Conservation (phyloP, 2,329 filamentous ascomycete genomes). For the Aspergillus sp. region DNA sequence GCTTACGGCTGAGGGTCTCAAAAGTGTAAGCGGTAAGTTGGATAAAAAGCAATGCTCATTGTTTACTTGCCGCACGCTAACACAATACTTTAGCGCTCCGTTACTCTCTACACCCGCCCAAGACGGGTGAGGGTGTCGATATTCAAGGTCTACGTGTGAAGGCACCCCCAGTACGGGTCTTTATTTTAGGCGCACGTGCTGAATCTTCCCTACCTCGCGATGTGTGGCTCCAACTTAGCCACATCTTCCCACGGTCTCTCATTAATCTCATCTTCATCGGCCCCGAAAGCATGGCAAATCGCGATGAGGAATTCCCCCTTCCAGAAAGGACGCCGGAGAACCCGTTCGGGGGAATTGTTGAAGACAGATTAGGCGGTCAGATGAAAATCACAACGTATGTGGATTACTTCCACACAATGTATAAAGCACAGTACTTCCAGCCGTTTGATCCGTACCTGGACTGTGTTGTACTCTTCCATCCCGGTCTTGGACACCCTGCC, state of each 20-base stretch:
- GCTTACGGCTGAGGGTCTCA: slow-evolving; percentile 82
- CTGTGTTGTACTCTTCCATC: slow-evolving; percentile 95
- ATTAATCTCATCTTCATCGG: slow-evolving; percentile 94
- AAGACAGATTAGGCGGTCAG: slow-evolving; percentile 81
- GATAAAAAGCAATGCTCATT: not conserved
- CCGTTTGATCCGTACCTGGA: slow-evolving; percentile 99
- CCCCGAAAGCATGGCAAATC: slow-evolving; percentile 92
- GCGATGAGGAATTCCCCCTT: slow-evolving; percentile 88
- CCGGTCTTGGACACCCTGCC: slow-evolving; percentile 89
- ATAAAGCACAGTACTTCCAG: slow-evolving; percentile 84
- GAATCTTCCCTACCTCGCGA: slow-evolving; percentile 93
- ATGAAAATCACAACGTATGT: slow-evolving; percentile 98
- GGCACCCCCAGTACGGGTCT: slow-evolving; percentile 85
- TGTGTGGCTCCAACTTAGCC: slow-evolving; percentile 90
- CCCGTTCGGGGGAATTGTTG: slow-evolving; percentile 90
- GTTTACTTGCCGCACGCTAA: not conserved
- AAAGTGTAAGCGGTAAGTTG: slow-evolving; percentile 82
- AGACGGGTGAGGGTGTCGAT: slow-evolving; percentile 68
- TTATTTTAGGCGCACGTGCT: slow-evolving; percentile 92
- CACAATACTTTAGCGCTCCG: slow-evolving; percentile 65
- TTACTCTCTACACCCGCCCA: slow-evolving; percentile 89
- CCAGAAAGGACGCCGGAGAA: slow-evolving; percentile 81
- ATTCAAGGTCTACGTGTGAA: slow-evolving; percentile 79
- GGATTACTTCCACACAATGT: slow-evolving; percentile 96
- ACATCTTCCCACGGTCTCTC: slow-evolving; percentile 88